Percentiles rank a stretch among this genome's conserved stretches.
Conservation (phyloP, 2,329 filamentous ascomycete genomes). For the Byssothecium circinans region DNA sequence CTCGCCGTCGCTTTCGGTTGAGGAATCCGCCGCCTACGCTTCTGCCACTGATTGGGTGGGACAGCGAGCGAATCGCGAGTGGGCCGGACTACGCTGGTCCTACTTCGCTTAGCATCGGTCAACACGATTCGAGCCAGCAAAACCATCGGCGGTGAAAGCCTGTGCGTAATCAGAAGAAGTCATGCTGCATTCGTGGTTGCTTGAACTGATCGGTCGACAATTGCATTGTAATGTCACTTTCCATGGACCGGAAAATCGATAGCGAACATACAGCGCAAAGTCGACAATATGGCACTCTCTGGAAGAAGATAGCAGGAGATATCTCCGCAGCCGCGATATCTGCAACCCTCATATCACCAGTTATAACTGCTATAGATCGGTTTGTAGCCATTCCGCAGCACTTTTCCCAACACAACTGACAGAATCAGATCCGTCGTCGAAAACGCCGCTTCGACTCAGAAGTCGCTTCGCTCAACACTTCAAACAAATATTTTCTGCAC, state of each 20-base stretch:
- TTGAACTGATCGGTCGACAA: too few relatives aligned
- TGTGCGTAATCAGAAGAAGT: too few relatives aligned
- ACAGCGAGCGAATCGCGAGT: background rate
- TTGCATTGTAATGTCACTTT: background rate
- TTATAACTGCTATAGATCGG: conserved; percentile 33
- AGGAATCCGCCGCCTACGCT: background rate
- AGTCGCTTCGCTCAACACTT: conserved; percentile 17
- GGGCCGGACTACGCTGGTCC: background rate
- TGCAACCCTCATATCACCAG: conserved; percentile 26
- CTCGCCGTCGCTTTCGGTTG: background rate
- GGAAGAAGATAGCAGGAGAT: conserved; percentile 23
- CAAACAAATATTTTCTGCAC: conserved; percentile 23
- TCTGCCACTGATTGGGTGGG: background rate
- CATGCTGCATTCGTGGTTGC: too few relatives aligned
- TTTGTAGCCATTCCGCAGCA: conserved; percentile 4
- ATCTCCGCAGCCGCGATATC: conserved; percentile 27
- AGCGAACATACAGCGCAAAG: conserved; percentile 1
- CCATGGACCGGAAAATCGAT: background rate
- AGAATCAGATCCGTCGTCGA: conserved; percentile 29
- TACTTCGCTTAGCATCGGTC: background rate
- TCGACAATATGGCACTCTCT: conserved; percentile 11
- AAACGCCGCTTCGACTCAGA: conserved; percentile 23
- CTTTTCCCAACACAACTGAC: background rate
- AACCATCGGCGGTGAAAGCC: too few relatives aligned
- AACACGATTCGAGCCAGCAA: too few relatives aligned